Base-by-base conservation (phyloP, 805 yeast genomes). In the Starmerella apis region DNA sequence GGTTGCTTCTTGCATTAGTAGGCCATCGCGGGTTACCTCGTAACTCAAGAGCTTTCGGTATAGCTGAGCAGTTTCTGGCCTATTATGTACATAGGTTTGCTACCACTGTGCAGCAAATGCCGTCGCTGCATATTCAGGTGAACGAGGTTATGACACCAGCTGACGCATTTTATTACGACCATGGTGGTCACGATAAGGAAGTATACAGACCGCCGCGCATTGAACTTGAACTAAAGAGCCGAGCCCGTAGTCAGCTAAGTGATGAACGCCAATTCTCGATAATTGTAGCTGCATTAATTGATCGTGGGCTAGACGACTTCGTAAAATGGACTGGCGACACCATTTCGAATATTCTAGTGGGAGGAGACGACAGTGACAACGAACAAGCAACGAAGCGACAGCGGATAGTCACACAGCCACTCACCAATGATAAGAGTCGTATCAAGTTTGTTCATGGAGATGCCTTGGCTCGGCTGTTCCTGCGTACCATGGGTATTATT, bases 71-170 rank as follows among this genome's bases (percentile, higher is more conserved):
- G 42, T 80, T 90, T 57, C 67, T 83, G 31, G 71, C 72, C 20
- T 79, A 80, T 57, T 86, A 73, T 57, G 77, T 86, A 77, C 73
- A 75, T 48, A 75, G 75, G 55, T 71, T 80, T 58, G 76, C 68
- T 43, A 67, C 65, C 60, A 73, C 67, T 52, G 69, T 72, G 50
- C 70, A 65, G 20, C 71, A 63, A 57, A 74, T 80, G 54, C 88
- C 76, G 43, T 68, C 73, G 48, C 73, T 73, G 59, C 78, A 64
- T 55, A 68, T 76, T 5, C 95, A 86, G 59, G 59, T 90, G 3
- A 66, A 86, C 46, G 85, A 86, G 61, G 76, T 83, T 39, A 69
- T 80, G 57, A 55, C 70, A 53, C 76, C 65, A 19, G 73, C 63
- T 53, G 68, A 71, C 20, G 67, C 69, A 52, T 68, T 71, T 39